Conservation (phyloP, 805 yeast genomes). For the Yarrowia bubula region DNA sequence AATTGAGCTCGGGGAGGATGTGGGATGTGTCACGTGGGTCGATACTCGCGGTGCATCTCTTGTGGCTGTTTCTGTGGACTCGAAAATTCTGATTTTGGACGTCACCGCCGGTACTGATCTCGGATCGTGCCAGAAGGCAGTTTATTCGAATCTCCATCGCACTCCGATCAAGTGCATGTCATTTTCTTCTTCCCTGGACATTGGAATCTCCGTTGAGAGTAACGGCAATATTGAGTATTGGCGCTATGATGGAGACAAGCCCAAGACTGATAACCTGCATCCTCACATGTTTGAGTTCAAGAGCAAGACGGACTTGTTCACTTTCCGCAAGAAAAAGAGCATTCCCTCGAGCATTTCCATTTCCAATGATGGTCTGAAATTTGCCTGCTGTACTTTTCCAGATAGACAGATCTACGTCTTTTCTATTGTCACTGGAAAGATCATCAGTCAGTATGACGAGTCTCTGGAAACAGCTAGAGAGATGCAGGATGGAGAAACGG, state of each 20-base stretch:
- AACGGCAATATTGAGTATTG: constrained; percentile 44
- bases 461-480: constrained; percentile 33
- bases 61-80: constrained; percentile 32
- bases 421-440: constrained; percentile 42
- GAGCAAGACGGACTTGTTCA: constrained; percentile 44
- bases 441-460: constrained; percentile 39
- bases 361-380: constrained; percentile 36
- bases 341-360: constrained; percentile 33
- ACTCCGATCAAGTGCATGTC: constrained; percentile 27
- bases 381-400: constrained; percentile 38
- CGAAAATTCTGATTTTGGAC: neutral
- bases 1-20: constrained; percentile 36
- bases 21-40: constrained; percentile 36
- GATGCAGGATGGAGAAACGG: constrained; percentile 36
- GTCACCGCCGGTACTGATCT: neutral
- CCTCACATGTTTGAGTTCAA: constrained; percentile 42
- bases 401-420: constrained; percentile 35
- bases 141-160: neutral
- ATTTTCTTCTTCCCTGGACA: constrained; percentile 34
- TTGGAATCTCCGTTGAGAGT: constrained; percentile 37
- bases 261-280: constrained; percentile 29
- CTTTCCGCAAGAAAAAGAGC: constrained; percentile 41
- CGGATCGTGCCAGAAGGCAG: neutral
- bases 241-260: constrained; percentile 33
- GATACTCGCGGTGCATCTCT: constrained; percentile 28